phyloP scores from a whole-genome alignment of 805 yeast genomes.

The Kazachstania taianensis region DNA sequence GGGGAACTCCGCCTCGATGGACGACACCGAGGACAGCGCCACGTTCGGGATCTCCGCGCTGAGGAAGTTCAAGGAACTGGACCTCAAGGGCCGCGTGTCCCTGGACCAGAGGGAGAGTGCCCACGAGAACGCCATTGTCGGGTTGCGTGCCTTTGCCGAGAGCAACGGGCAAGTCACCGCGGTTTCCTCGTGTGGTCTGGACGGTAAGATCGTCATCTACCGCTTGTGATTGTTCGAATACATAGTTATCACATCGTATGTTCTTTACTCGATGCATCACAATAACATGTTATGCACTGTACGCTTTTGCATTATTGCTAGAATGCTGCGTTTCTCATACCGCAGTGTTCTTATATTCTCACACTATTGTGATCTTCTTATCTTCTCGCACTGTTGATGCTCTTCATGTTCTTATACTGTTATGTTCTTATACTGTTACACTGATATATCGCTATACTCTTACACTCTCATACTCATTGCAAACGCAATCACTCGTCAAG shows the following conservation, averaged over 20 bases:
- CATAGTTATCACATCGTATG: not conserved
- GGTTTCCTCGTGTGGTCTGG: conserved; percentile 73
- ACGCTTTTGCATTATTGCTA: no score
- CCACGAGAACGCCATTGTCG: conserved; percentile 84
- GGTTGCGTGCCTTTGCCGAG: conserved; percentile 44
- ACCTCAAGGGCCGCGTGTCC: conserved; percentile 74
- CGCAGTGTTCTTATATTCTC: no score
- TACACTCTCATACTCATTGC: conserved; percentile 10
- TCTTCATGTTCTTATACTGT: conserved; percentile 1
- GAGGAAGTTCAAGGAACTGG: conserved; percentile 91
- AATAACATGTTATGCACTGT: no score
- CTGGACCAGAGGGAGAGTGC: conserved; percentile 48
- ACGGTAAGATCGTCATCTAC: conserved; percentile 84
- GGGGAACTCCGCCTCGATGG: conserved; percentile 13
- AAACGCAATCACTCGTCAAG: conserved; percentile 3
- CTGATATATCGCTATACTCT: not conserved
- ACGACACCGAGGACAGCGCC: conserved; percentile 39
- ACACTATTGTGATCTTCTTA: no score
- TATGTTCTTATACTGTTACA: not conserved
- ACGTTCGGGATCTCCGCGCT: conserved; percentile 64
- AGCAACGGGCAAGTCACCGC: conserved; percentile 43
- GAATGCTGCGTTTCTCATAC: no score
- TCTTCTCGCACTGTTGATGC: no score
- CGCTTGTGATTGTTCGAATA: conserved; percentile 29
- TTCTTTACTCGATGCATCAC: no score